Evolutionary conservation across 1,284 basidiomycete species (phyloP), one percentile per base, ranked within the genome.

Genomic region (Phenoliferia sp.): DNA sequence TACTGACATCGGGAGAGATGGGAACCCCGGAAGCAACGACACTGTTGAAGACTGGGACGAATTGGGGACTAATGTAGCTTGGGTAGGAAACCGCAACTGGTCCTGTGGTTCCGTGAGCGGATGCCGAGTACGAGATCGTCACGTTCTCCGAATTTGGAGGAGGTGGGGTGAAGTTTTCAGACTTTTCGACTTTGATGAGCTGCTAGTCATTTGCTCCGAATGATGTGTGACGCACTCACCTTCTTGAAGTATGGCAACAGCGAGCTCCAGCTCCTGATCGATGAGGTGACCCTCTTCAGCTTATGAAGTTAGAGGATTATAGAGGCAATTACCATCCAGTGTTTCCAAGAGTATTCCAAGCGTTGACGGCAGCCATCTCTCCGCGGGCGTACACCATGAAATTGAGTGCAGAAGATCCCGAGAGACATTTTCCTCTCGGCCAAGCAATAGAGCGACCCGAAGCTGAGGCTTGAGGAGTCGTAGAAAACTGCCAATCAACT

Each of bases 241-340:
- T 61, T 83, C 78, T 86, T 86, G 80, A 86, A 84, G 9, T 72
- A 80, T 5, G 76, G 75, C 65, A 83, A 83, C 66, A 86, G 78
- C 32, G 76, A 79, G 48, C 84, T 80, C 85, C 86, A 87, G 34
- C 78, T 48, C 67, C 59, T 61, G 59, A 28, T 10, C 26, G 44
- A 28, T 12, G 39, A 44, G 39, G 39, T 12, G 9, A 19, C 9
- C 12, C 50, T 9, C 7, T 10, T 52, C 50, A 10, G 9, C 22
- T 28, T n/a, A 28, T 12, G 9, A 7, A 28, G 22, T 52, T n/a
- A 9, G 22, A 28, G 28, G 10, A 44, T 12, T 44, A 22, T 44
- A 12, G 12, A 44, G 39, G 12, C 22, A 44, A 44, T 19, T 28
- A 52, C 50, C 50, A 52, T 10, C 50, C 50, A 12, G 50, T 10